Conservation (phyloP, 768 basidiomycete genomes). For the Kwoniella heveanensis region DNA sequence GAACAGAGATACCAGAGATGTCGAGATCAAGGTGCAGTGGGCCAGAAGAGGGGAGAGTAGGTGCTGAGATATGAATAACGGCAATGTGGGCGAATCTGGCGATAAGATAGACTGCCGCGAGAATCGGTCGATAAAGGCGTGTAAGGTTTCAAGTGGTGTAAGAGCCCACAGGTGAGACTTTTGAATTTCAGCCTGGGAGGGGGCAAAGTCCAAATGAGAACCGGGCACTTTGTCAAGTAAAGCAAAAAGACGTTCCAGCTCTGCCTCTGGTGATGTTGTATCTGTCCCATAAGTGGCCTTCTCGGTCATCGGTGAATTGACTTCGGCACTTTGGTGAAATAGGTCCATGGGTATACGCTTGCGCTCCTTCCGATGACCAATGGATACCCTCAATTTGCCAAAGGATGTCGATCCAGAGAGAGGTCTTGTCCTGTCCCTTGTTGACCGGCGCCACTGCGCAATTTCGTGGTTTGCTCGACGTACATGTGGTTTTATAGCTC, state of each 20-base stretch:
- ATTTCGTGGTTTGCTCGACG: conserved; percentile 28
- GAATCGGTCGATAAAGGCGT: conserved; percentile 29
- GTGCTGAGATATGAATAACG: conserved; percentile 63
- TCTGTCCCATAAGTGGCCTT: too few species aligned
- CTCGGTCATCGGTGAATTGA: too few species aligned
- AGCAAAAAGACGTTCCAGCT: conserved; percentile 26
- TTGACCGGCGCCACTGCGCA: conserved; percentile 33
- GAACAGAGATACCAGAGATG: conserved; percentile 66
- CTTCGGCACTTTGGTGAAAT: conserved; percentile 4
- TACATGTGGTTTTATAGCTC: conserved; percentile 13
- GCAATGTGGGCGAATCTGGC: conserved; percentile 65
- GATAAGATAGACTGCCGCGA: conserved; percentile 65
- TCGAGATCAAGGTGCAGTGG: conserved; percentile 53
- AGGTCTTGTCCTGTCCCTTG: conserved; percentile 8
- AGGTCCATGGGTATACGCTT: conserved; percentile 35
- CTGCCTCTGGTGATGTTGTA: background rate
- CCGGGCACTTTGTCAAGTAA: conserved; percentile 33
- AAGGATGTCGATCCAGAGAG: conserved; percentile 20
- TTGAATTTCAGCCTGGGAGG: background rate
- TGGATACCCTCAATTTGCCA: conserved; percentile 3
- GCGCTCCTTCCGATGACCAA: conserved; percentile 23
- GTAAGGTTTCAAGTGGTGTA: conserved; percentile 29
- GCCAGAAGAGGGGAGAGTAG: conserved; percentile 70
- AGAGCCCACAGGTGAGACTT: conserved; percentile 30
- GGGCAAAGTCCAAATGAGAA: conserved; percentile 11